A percentile compares a stretch with the other conserved stretches of the same genome.
Conservation (phyloP, 179 eudicot species). For the Beta macrorhiza region DNA sequence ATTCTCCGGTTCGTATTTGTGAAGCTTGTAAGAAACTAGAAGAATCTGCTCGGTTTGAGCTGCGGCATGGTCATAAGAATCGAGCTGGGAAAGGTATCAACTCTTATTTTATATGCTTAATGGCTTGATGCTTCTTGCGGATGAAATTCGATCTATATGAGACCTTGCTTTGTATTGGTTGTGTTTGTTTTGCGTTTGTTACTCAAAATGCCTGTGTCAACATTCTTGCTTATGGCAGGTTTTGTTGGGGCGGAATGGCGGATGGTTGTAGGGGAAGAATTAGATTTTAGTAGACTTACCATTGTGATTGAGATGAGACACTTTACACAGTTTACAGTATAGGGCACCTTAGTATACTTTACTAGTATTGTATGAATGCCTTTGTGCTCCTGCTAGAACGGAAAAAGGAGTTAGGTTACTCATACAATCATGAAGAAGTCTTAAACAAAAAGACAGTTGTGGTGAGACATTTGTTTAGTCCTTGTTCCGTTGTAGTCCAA, state of each 20-base stretch:
- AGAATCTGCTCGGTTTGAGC: constrained; percentile 88
- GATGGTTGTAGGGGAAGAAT: not conserved
- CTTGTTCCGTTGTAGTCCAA: not conserved
- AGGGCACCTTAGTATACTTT: not conserved
- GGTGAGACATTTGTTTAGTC: not conserved
- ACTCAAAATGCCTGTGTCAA: not conserved
- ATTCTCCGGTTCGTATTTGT: constrained; percentile 91
- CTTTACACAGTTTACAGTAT: not conserved
- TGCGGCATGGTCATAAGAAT: constrained; percentile 78
- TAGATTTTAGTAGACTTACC: not conserved
- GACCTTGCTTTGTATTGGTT: not conserved
- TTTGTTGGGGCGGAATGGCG: not conserved
- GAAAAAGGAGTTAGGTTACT: not conserved
- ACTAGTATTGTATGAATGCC: not conserved
- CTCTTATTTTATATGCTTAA: not conserved
- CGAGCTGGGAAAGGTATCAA: constrained; percentile 62
- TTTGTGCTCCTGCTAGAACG: not conserved
- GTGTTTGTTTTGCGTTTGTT: constrained; percentile 5
- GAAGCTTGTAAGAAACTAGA: constrained; percentile 93
- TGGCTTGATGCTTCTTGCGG: not conserved
- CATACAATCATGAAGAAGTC: not conserved
- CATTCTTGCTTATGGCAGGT: not conserved
- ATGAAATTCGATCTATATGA: not conserved
- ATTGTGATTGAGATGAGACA: not conserved
- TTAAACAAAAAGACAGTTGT: not conserved